Evolutionary conservation across 2,329 filamentous ascomycete species (phyloP), one percentile per base, ranked within the genome.

Genomic region (Apiospora kogelbergensis): DNA sequence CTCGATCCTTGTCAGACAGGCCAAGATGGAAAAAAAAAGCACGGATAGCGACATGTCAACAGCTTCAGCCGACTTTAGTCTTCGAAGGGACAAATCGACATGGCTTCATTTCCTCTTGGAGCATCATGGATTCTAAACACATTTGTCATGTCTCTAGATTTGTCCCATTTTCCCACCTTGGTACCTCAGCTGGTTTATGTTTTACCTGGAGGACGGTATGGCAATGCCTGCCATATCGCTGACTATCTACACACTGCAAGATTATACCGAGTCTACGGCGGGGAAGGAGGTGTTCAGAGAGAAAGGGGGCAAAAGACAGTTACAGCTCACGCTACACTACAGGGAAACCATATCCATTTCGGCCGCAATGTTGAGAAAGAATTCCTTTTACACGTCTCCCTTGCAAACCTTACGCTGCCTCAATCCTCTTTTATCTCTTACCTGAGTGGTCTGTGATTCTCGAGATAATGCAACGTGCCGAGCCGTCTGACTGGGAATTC

Each of bases 391-490:
- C 22, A 22, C n/a, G n/a, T 13, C n/a, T 24, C 6, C 22, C 46
- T 26, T 53, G 24, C 11, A 53, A 53, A 53, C 46, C 22, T 26
- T 53, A 53, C 22, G 22, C 22, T 26, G 46, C 24, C 24, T n/a
- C n/a, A 24, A 46, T 22, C n/a, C 45, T 22, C 45, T 46, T 22
- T 22, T 22, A 46, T 24, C 44, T 9, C 44, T 22, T 7, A 10
- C 7, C 4, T 53, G 46, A 30, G 24, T 57, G 15, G 48, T 33
- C 26, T 57, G 24, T 33, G 26, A 37, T 37, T 60, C 26, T 60
- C 30, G 30, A 60, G 53, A 37, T 60, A 37, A 60, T 37, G 53
- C 53, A 60, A 60, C 30, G 53, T 60, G 53, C 53, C 53, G 53
- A 60, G 53, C 53, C 53, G 53, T 60, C 17, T 60, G 11, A 4